A percentile compares a stretch with the other conserved stretches of the same genome.
phyloP scores from a whole-genome alignment of 768 basidiomycete genomes.

The Hysterangium stoloniferum region DNA sequence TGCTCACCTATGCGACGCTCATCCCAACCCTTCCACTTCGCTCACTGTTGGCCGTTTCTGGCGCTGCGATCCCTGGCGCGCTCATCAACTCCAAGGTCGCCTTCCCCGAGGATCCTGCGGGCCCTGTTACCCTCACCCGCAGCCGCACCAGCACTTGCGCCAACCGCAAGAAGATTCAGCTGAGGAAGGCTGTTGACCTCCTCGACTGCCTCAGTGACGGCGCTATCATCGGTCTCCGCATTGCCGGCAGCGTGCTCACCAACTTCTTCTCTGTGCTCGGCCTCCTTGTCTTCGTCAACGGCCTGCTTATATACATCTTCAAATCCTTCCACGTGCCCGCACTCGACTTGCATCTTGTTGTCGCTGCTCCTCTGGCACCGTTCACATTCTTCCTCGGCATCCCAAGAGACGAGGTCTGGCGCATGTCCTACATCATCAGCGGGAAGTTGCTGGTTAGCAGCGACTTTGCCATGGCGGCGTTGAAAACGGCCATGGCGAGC shows the following conservation, averaged over 20 bases:
- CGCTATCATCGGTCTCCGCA: constrained; percentile 1
- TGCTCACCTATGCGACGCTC: neutral
- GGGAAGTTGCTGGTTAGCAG: neutral
- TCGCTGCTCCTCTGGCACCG: constrained; percentile 1
- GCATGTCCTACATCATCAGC: neutral
- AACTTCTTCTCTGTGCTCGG: constrained; percentile 9
- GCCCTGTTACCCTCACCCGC: neutral
- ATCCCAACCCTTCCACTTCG: neutral
- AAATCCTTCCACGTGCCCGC: neutral
- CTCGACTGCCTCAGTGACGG: constrained; percentile 7
- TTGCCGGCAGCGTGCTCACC: constrained; percentile 3
- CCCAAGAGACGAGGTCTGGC: constrained; percentile 6
- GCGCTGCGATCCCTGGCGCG: neutral
- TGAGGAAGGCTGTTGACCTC: constrained; percentile 3
- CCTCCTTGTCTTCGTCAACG: constrained; percentile 7
- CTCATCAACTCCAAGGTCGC: constrained; percentile 8
- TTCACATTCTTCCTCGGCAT: constrained; percentile 7
- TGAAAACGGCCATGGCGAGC: constrained; percentile 1
- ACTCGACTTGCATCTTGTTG: constrained; percentile 4
- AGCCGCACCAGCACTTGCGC: neutral
- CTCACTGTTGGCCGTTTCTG: neutral
- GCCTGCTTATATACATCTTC: constrained; percentile 4
- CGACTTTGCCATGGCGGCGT: constrained; percentile 2
- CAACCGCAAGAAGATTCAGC: constrained; percentile 2
- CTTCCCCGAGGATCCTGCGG: constrained; percentile 1